phyloP scores from a whole-genome alignment of 179 eudicot genomes.

The Silene noctiflora region DNA sequence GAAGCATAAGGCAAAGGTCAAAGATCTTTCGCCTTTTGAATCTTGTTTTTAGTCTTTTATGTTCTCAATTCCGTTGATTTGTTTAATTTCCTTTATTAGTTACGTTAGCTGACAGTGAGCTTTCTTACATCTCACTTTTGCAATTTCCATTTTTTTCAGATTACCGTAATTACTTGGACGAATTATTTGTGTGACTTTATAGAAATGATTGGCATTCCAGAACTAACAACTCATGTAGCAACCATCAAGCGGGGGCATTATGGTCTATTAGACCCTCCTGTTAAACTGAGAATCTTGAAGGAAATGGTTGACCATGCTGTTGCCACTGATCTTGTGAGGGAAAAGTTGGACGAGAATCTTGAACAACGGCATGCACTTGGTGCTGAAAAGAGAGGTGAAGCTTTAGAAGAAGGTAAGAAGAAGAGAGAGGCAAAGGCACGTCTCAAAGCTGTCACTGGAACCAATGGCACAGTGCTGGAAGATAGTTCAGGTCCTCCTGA shows the following conservation, averaged over 20 bases:
- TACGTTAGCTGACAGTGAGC: background rate
- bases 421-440: conserved; percentile 78
- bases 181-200: conserved; percentile 86
- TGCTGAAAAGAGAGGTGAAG: conserved; percentile 76
- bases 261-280: conserved; percentile 62
- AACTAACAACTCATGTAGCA: conserved; percentile 42
- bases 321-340: conserved; percentile 51
- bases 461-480: conserved; percentile 37
- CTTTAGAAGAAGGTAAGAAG: conserved; percentile 79
- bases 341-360: conserved; percentile 67
- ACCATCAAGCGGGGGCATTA: conserved; percentile 92
- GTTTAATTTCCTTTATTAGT: background rate
- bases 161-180: conserved; percentile 70
- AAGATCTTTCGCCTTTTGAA: conserved; percentile 9
- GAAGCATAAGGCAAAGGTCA: conserved; percentile 79
- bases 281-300: conserved; percentile 60
- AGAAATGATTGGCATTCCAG: conserved; percentile 51
- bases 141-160: conserved; percentile 42
- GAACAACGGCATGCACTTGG: conserved; percentile 73
- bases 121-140: background rate
- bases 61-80: background rate
- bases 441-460: conserved; percentile 46
- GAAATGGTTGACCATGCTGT: conserved; percentile 59
- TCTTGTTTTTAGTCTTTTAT: background rate
- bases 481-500: conserved; percentile 29